Base-by-base conservation (phyloP, 1,139 yeast genomes). In the Geotrichum australiense region DNA sequence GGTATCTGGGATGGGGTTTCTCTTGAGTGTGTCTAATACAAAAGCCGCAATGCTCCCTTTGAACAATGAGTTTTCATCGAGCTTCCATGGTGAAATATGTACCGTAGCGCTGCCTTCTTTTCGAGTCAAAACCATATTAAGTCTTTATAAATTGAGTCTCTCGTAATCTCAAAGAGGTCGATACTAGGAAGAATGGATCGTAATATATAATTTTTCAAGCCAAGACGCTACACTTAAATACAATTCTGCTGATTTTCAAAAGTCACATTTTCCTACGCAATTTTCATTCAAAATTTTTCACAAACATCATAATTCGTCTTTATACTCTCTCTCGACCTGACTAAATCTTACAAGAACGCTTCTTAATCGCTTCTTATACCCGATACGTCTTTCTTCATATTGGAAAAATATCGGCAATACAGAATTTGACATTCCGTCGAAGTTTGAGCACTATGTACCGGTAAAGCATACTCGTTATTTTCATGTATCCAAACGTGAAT, bases 41-140 rank as follows among this genome's bases (percentile, higher is more conserved):
- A 34, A 46, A 12, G 43, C 36, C 20, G 45, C 47, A 11, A 41
- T 41, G 22, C 43, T 46, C 12, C 47, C 47, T n/a, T 21, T 15
- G 35, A 33, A 37, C 10, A 35, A 7, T 3, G 21, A 7, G n/a
- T 8, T 14, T 5, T 28, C 25, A 3, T 31, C 37, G n/a, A 27
- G 22, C 6, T 24, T 5, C 47, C 47, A 43, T 1, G 47, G 47
- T 8, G 47, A 43, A 30, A 28, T 16, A 28, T 43, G 47, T 22
- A 43, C 34, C 8, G 42, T 43, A 10, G 22, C 16, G 15, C 22
- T 23, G 16, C 37, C 37, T 33, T 38, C 41, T 11, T 27, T 37
- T 22, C 37, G 14, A 11, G 39, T 39, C 18, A 39, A 21, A 19
- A 29, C 14, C 36, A 33, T 33, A 3, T 14, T 32, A 10, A 10